Conservation (phyloP, 768 basidiomycete species). For the Tephrocybe sp. region DNA sequence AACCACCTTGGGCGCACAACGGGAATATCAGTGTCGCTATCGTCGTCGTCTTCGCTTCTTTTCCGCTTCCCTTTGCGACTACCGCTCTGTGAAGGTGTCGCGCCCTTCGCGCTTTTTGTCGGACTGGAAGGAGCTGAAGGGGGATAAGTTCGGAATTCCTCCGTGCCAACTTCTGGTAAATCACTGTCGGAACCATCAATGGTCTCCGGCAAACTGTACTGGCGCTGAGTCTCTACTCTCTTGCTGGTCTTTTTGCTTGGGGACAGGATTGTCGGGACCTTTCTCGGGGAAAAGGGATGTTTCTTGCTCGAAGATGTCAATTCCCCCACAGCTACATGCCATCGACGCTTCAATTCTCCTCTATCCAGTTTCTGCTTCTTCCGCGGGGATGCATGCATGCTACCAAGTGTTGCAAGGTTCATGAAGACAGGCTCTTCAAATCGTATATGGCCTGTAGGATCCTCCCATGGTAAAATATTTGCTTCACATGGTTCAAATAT, state of each 20-base stretch:
- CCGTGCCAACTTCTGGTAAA: conserved; percentile 39
- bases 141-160: conserved; percentile 13
- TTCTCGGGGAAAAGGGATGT: not conserved
- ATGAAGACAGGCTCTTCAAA: conserved; percentile 43
- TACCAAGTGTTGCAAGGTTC: conserved; percentile 1
- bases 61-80: conserved; percentile 29
- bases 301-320: conserved; percentile 24
- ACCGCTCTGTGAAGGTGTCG: conserved; percentile 6
- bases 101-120: conserved; percentile 1
- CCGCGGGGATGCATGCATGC: conserved; percentile 33
- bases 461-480: conserved; percentile 38
- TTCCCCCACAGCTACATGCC: conserved; percentile 47
- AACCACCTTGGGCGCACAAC: conserved; percentile 28
- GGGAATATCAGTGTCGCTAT: conserved; percentile 9
- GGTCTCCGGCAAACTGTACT: not conserved
- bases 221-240: not conserved
- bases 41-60: conserved; percentile 15
- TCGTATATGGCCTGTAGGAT: conserved; percentile 34
- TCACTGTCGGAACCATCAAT: conserved; percentile 38
- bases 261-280: not conserved
- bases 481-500: conserved; percentile 33
- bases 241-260: not conserved
- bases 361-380: conserved; percentile 44
- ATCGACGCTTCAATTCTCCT: conserved; percentile 35
- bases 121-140: conserved; percentile 14